Evolutionary conservation across 306 rosid species (phyloP).

Genomic region (Glycine tomentella): DNA sequence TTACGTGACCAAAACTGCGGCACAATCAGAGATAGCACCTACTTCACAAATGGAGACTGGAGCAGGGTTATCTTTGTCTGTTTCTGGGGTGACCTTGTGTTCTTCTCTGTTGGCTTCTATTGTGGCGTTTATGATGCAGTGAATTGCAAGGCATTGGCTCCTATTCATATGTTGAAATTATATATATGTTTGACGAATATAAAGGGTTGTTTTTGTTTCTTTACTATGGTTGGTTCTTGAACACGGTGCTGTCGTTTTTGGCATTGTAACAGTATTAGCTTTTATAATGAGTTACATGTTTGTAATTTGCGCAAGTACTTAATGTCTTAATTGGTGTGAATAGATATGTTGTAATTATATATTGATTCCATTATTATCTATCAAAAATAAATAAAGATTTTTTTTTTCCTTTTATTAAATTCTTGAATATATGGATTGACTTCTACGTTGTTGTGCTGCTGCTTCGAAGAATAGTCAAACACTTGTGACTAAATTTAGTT

Average conservation of each 20-base stretch:
- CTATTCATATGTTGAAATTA: conserved; percentile 27
- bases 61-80: conserved; percentile 51
- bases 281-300: conserved; percentile 25
- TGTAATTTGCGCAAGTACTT: conserved; percentile 21
- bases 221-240: conserved; percentile 29
- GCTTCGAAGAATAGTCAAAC: not conserved
- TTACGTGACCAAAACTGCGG: conserved; percentile 47
- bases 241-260: conserved; percentile 3
- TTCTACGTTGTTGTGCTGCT: conserved; percentile 13
- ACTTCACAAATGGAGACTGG: conserved; percentile 62
- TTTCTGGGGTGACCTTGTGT: conserved; percentile 48
- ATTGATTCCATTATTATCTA: conserved; percentile 13
- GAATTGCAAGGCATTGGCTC: conserved; percentile 24
- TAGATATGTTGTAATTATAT: conserved; percentile 17
- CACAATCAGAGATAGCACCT: conserved; percentile 58
- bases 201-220: conserved; percentile 21
- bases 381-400: not conserved
- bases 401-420: conserved; percentile 24
- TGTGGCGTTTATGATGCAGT: conserved; percentile 48
- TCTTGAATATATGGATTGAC: not conserved
- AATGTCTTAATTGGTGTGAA: conserved; percentile 4
- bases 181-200: not conserved
- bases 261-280: conserved; percentile 35
- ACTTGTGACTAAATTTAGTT: not conserved
- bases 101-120: conserved; percentile 60